These are phyloP conservation scores for Aspergillus wentii DNA, from an alignment of 495 filamentous ascomycete genomes.

Conservation along the genomic window DNA sequence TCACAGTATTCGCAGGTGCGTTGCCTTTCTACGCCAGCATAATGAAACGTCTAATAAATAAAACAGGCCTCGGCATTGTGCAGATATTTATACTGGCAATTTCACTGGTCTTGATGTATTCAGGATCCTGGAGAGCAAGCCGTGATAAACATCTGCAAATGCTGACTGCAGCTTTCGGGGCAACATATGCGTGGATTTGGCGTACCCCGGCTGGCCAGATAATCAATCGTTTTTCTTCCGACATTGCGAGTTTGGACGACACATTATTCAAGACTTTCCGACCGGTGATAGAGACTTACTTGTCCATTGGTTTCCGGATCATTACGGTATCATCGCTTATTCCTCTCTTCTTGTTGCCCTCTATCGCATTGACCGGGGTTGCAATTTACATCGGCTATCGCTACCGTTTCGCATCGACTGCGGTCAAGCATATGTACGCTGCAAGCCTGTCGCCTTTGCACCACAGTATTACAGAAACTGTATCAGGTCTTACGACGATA, in stretches of 20 bases:
- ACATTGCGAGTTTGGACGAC: slow-evolving; percentile 82
- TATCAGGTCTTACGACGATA: slow-evolving; percentile 77
- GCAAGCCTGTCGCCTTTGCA: slow-evolving; percentile 77
- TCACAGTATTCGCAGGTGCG: background rate
- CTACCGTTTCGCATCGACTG: slow-evolving; percentile 73
- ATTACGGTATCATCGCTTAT: slow-evolving; percentile 71
- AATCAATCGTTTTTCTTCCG: slow-evolving; percentile 87
- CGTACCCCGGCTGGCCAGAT: slow-evolving; percentile 81
- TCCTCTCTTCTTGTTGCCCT: slow-evolving; percentile 71
- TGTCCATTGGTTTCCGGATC: slow-evolving; percentile 64
- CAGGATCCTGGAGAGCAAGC: slow-evolving; percentile 60
- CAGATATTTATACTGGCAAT: slow-evolving; percentile 71
- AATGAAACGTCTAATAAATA: too few species aligned
- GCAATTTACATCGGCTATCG: slow-evolving; percentile 71
- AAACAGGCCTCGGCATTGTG: slow-evolving; percentile 46
- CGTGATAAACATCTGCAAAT: slow-evolving; percentile 67
- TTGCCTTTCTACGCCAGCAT: too few species aligned
- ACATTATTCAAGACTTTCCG: slow-evolving; percentile 77
- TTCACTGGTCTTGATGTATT: slow-evolving; percentile 44
- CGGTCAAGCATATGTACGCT: slow-evolving; percentile 81
- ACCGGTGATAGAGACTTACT: slow-evolving; percentile 57
- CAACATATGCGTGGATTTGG: slow-evolving; percentile 86
- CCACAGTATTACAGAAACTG: slow-evolving; percentile 83
- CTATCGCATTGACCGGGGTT: slow-evolving; percentile 62
- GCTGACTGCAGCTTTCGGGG: slow-evolving; percentile 65